These are phyloP conservation scores for Fusarium fracticaudum DNA, from an alignment of 2,329 filamentous ascomycete species.

Conservation along the genomic window DNA sequence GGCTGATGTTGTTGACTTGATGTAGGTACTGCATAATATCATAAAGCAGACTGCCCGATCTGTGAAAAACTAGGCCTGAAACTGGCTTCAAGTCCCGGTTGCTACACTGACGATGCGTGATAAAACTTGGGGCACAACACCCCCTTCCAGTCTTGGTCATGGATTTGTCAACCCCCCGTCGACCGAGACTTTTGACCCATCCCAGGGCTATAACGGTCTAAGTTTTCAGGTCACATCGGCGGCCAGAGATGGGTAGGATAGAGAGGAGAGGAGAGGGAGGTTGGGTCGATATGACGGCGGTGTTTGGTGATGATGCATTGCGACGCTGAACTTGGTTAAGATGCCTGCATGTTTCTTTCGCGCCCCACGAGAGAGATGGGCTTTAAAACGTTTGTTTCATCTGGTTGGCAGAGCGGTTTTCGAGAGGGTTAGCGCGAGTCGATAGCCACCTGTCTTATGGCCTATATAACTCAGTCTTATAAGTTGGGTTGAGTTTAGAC, in stretches of 20 bases:
- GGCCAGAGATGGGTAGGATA: constrained; percentile 18
- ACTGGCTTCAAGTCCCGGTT: constrained; percentile 31
- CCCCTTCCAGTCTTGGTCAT: constrained; percentile 36
- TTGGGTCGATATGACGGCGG: constrained; percentile 30
- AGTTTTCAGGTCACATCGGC: constrained; percentile 36
- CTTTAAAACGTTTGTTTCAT: constrained; percentile 38
- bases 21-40: constrained; percentile 24
- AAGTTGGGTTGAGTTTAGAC: constrained; percentile 21
- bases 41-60: constrained; percentile 31
- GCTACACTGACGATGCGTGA: constrained; percentile 35
- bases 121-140: constrained; percentile 18
- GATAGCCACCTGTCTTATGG: constrained; percentile 43
- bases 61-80: constrained; percentile 31
- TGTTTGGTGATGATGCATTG: constrained; percentile 38
- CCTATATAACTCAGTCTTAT: constrained; percentile 42
- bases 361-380: constrained; percentile 32
- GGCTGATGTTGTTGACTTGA: constrained; percentile 21
- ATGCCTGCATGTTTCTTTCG: constrained; percentile 27
- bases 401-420: constrained; percentile 39
- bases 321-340: constrained; percentile 36
- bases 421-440: constrained; percentile 30
- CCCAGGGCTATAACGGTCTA: constrained; percentile 35
- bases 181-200: constrained; percentile 17
- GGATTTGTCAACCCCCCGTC: constrained; percentile 37
- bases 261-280: background rate